Base-by-base conservation (phyloP, 352 stramenopile genomes). In the Globisporangium abappressorium region DNA sequence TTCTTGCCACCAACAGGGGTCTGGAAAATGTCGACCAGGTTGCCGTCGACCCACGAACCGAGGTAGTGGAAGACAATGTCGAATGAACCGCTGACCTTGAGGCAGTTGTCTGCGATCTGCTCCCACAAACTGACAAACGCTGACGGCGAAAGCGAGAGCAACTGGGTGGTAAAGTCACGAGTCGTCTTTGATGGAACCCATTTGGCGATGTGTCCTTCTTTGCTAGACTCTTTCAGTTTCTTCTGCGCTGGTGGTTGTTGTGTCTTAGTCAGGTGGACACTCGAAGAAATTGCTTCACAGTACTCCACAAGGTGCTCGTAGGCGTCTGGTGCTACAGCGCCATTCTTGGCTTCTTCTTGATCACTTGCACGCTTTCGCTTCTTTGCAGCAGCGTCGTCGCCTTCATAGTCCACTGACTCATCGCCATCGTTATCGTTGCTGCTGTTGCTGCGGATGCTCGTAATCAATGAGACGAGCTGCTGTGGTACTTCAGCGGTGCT, bases 11-110 rank as follows among this genome's bases (percentile, higher is more conserved):
- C 22, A 26, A 28, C 14, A 63, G 28, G 3, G 36, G 20, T 11
- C 53, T 47, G 55, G 15, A 69, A 62, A 22, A 62, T 46, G 14
- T 60, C 53, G 28, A 83, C 9, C n/a, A 91, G 68, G 65, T 87
- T 76, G 14, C 82, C 60, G 18, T 85, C 71, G 58, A 74, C 76
- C 38, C 70, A 77, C 15, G 72, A 71, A 20, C 69, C 73, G n/a
- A 93, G 55, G 66, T 87, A 93, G 33, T 90, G 75, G 33, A 85
- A 64, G 15, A 89, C 64, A 28, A 70, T 74, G 0, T 65, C 65
- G n/a, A 77, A 81, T 0, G 78, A 74, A 7, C 79, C 73, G 0
- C 33, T 71, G 41, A 81, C 55, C 6, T 73, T 62, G 1, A 69
- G n/a, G 33, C 71, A 75, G 51, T 87, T 81, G 20, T 33, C 69